Evolutionary conservation across 2,329 filamentous ascomycete species (phyloP).

Genomic region (Epichloe bromicola): DNA sequence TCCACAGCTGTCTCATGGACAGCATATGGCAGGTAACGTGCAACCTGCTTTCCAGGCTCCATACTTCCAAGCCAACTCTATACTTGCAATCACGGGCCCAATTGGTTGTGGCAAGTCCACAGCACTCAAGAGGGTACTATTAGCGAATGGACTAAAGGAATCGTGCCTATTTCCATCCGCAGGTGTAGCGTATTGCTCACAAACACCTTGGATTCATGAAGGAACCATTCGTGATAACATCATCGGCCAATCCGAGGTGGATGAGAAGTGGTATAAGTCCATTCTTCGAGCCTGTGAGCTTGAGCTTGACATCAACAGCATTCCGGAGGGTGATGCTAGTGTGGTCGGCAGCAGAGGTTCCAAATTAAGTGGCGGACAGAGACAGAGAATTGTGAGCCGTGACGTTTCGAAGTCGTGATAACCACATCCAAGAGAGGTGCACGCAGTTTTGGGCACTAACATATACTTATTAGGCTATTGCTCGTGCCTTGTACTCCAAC

Average conservation of each 20-base stretch:
- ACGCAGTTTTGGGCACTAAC: no score
- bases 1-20: no score
- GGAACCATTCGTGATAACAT: constrained; percentile 13
- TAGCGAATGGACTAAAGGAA: no score
- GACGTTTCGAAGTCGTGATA: no score
- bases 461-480: neutral
- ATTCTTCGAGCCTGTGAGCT: constrained; percentile 9
- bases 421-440: no score
- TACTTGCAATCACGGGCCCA: no score
- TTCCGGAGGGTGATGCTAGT: constrained; percentile 20
- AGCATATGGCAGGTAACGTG: no score
- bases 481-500: neutral
- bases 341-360: constrained; percentile 23
- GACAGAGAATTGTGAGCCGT: constrained; percentile 18
- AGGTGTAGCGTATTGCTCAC: constrained; percentile 1
- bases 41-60: no score
- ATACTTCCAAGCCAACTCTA: no score
- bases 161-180: no score
- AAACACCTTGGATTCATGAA: constrained; percentile 14
- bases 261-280: constrained; percentile 9
- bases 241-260: constrained; percentile 8
- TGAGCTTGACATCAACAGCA: neutral
- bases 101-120: no score
- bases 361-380: constrained; percentile 25
- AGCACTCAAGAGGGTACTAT: no score